phyloP scores from a whole-genome alignment of 495 filamentous ascomycete species.

The Cudoniella acicularis region DNA sequence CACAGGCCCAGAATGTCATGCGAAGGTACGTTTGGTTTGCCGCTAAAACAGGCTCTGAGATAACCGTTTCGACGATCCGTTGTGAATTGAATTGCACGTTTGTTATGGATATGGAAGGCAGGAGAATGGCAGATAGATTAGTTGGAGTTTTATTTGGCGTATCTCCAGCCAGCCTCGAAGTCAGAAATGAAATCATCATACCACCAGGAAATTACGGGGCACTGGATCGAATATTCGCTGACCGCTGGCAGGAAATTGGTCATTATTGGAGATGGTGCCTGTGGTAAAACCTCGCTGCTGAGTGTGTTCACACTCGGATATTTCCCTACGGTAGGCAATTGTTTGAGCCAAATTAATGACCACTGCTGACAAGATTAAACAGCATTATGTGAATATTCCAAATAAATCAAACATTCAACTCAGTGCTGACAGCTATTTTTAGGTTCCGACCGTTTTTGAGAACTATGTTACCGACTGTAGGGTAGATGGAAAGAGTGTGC shows the following conservation, averaged over 20 bases:
- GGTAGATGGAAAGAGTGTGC: conserved; percentile 96
- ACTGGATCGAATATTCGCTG: background rate
- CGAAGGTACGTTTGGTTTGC: conserved; percentile 58
- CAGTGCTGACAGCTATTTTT: conserved; percentile 19
- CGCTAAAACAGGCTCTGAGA: too few species aligned
- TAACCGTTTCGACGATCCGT: too few species aligned
- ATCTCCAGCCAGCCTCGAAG: too few species aligned
- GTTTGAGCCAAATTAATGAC: conserved; percentile 19
- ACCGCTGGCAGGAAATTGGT: conserved; percentile 81
- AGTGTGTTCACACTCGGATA: conserved; percentile 98
- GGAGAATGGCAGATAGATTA: background rate
- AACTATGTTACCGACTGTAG: conserved; percentile 99
- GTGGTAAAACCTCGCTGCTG: conserved; percentile 95
- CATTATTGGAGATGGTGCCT: conserved; percentile 98
- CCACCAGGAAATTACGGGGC: background rate
- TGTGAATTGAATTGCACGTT: too few species aligned
- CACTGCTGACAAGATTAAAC: background rate
- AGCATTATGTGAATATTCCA: conserved; percentile 69
- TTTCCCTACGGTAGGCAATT: conserved; percentile 77
- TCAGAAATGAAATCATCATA: too few species aligned
- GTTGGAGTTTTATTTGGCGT: background rate
- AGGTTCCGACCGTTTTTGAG: conserved; percentile 99
- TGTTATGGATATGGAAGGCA: background rate
- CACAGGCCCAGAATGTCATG: conserved; percentile 64
- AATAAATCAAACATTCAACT: background rate